A percentile compares a stretch with the other conserved stretches of the same genome.
These are phyloP conservation scores for Chaetoscypha palmicola DNA, from an alignment of 2,329 filamentous ascomycete species.

Conservation along the genomic window DNA sequence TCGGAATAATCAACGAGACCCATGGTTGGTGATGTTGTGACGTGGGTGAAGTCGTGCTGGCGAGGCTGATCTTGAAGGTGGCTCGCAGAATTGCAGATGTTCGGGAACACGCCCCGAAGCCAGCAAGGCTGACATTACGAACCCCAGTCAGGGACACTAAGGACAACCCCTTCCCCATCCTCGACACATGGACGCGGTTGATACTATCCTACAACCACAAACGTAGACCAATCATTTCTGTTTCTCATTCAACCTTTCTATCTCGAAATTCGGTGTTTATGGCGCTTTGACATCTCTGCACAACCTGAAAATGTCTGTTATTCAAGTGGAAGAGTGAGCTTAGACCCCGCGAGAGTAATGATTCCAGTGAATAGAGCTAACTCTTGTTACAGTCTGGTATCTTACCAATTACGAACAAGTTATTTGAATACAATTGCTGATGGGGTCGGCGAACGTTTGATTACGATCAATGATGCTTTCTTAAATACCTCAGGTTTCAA, in stretches of 20 bases:
- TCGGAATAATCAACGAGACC: constrained; percentile 65
- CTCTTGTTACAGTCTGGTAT: constrained; percentile 55
- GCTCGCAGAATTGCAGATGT: no score
- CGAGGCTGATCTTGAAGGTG: no score
- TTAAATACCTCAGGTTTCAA: constrained; percentile 77
- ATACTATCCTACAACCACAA: not conserved
- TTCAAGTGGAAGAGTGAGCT: constrained; percentile 33
- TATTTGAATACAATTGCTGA: constrained; percentile 77
- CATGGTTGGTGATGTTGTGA: constrained; percentile 41
- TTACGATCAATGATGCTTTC: constrained; percentile 72
- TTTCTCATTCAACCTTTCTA: not conserved
- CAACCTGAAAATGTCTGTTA: constrained; percentile 29
- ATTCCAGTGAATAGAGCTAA: not conserved
- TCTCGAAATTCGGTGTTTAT: constrained; percentile 2
- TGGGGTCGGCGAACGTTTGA: constrained; percentile 76
- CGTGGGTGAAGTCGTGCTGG: no score
- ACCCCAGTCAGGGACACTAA: no score
- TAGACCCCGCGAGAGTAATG: constrained; percentile 1
- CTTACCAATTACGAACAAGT: constrained; percentile 73
- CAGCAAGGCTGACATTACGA: no score
- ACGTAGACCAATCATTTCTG: not conserved
- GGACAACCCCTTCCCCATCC: not conserved
- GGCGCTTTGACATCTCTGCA: constrained; percentile 8
- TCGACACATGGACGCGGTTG: not conserved
- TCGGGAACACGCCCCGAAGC: no score